Conservation (phyloP, 2,329 filamentous ascomycete genomes). For the Aspergillus fischeri region DNA sequence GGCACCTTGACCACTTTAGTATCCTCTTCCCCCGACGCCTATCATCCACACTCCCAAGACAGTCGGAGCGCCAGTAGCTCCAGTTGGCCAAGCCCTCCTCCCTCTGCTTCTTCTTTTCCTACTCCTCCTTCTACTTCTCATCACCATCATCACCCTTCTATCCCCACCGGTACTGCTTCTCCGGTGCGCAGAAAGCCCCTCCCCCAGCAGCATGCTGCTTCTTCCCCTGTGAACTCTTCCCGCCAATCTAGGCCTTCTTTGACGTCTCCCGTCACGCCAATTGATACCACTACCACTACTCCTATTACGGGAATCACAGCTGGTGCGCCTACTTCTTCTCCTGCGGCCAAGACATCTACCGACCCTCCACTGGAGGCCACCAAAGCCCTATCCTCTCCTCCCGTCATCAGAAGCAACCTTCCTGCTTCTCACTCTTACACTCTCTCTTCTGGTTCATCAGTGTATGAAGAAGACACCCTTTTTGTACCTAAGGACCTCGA, state of each 20-base stretch:
- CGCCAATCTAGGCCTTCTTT: slow-evolving; percentile 16
- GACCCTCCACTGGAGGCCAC: slow-evolving; percentile 6
- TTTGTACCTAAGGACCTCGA: slow-evolving; percentile 36
- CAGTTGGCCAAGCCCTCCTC: slow-evolving; percentile 14
- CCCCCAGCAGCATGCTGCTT: slow-evolving; percentile 38
- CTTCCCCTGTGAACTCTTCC: slow-evolving; percentile 38
- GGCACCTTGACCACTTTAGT: slow-evolving; percentile 6
- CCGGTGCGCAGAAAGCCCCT: slow-evolving; percentile 53
- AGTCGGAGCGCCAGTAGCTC: slow-evolving; percentile 9
- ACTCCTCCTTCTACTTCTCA: slow-evolving; percentile 9
- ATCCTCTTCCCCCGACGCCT: slow-evolving; percentile 9
- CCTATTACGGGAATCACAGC: background rate
- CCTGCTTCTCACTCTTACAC: slow-evolving; percentile 17
- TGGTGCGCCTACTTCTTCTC: slow-evolving; percentile 12
- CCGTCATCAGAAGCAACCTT: background rate
- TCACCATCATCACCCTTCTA: slow-evolving; percentile 7
- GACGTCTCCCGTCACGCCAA: slow-evolving; percentile 17
- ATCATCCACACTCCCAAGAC: slow-evolving; percentile 11
- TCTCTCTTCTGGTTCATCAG: slow-evolving; percentile 22
- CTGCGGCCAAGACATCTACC: slow-evolving; percentile 20
- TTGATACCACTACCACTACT: background rate
- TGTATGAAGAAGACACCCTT: slow-evolving; percentile 26
- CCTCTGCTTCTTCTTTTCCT: slow-evolving; percentile 13
- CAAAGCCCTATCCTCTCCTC: background rate
- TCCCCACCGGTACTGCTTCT: slow-evolving; percentile 39